Evolutionary conservation across 805 yeast genomes (phyloP).

Genomic region (Sugiyamaella qingdaonensis): DNA sequence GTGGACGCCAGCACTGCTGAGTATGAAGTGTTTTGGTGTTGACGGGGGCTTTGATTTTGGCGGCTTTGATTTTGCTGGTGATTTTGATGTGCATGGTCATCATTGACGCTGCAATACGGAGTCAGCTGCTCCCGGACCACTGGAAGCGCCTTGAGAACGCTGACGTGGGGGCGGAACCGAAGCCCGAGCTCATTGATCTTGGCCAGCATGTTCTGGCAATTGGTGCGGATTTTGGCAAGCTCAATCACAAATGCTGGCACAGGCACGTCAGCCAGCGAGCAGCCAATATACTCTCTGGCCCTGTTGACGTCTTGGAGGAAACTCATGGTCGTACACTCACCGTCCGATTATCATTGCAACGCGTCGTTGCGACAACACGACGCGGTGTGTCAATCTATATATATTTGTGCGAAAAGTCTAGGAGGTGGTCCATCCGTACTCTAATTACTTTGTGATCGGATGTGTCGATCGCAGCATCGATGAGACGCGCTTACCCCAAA

Average conservation of each 20-base stretch:
- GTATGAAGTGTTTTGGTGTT: conserved; percentile 8
- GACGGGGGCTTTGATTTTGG: too few relatives aligned
- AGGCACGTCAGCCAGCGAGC: conserved; percentile 10
- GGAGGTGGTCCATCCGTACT: too few relatives aligned
- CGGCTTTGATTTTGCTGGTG: too few relatives aligned
- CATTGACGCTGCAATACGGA: background rate
- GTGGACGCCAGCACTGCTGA: conserved; percentile 58
- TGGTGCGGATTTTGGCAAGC: conserved; percentile 9
- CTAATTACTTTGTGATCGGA: too few relatives aligned
- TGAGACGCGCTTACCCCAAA: too few relatives aligned
- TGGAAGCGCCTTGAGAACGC: conserved; percentile 66
- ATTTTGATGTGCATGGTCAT: too few relatives aligned
- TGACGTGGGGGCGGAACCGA: conserved; percentile 59
- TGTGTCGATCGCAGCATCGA: too few relatives aligned
- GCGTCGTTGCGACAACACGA: too few relatives aligned
- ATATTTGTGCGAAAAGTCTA: too few relatives aligned
- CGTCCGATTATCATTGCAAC: too few relatives aligned
- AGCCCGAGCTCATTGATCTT: conserved; percentile 4
- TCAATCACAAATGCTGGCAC: conserved; percentile 19
- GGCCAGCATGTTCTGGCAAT: conserved; percentile 10
- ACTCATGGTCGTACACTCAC: conserved; percentile 10
- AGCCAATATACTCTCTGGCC: conserved; percentile 17
- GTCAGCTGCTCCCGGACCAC: conserved; percentile 53
- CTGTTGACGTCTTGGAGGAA: conserved; percentile 15
- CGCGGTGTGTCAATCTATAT: too few relatives aligned